Base-by-base conservation (phyloP, 164 flowering plant genomes). In the Hamamelis virginiana region DNA sequence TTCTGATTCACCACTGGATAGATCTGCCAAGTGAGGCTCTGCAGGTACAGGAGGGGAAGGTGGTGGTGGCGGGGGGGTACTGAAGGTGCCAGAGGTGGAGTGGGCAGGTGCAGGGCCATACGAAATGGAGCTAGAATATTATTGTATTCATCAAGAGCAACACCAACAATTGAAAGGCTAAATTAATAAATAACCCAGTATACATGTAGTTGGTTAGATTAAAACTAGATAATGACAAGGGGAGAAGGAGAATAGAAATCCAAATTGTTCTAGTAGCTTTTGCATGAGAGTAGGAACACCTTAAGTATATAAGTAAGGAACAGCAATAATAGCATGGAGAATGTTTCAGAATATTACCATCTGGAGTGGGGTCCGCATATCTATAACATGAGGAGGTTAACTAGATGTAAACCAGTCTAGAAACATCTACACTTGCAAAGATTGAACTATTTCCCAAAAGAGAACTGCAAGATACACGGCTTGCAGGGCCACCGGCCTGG, bases 81-180 rank as follows among this genome's bases (percentile, higher is more conserved):
- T 60, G 91, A 64, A 70, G 89, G 82, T 66, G 95, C 95, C 43
- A 96, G 77, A 53, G 99, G 98, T 64, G 97, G 99, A 67, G 92
- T 91, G 27, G 94, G 98, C 60, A n/a, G n/a, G n/a, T n/a, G n/a
- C n/a, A 96, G 77, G 22, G 98, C 96, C 84, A 86, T 81, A 44
- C 95, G 90, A 66, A 93, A 96, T 76, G 98, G 97, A 75, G 99
- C 94, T 51, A 97, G 99, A 80, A 96, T 84, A 68, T 93, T 96
- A 96, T 93, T 82, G 93, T 96, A 83, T 96, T 96, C 99, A 96
- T 96, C 87, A 93, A 81, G 82, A 93, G 99, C 82, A 96, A 80
- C 47, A 90, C 98, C 99, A 92, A 71, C 61, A 77, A 68, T 62
- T 18, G 21, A 74, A 58, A 19, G 23, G 58, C 19, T 27, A 22